These are phyloP conservation scores for Annulohypoxylon truncatum DNA, from an alignment of 2,329 filamentous ascomycete genomes.

Conservation along the genomic window DNA sequence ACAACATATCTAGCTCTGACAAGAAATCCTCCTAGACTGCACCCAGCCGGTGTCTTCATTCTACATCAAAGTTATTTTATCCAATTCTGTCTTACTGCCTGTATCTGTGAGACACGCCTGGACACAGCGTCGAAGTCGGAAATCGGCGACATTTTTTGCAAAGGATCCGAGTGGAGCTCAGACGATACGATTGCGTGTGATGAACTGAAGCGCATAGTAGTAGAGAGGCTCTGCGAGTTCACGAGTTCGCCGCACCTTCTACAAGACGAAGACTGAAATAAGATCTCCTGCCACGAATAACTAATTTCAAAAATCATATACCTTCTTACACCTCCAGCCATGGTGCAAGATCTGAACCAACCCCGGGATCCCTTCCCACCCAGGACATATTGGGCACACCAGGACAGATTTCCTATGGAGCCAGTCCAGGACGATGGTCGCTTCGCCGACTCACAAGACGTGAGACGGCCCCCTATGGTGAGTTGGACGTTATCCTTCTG, in stretches of 20 bases:
- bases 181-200: constrained; percentile 32
- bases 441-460: constrained; percentile 52
- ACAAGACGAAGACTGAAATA: constrained; percentile 10
- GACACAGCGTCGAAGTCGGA: constrained; percentile 33
- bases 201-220: constrained; percentile 17
- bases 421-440: constrained; percentile 50
- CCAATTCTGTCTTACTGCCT: constrained; percentile 27
- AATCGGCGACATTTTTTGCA: constrained; percentile 29
- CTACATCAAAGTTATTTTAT: constrained; percentile 27
- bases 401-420: constrained; percentile 44
- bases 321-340: constrained; percentile 42
- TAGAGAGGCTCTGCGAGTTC: constrained; percentile 27
- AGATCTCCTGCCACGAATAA: constrained; percentile 22
- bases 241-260: constrained; percentile 9
- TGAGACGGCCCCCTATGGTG: constrained; percentile 56
- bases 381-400: constrained; percentile 49
- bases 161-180: constrained; percentile 19
- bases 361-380: constrained; percentile 55
- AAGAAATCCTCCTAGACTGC: constrained; percentile 30
- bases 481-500: constrained; percentile 20
- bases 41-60: constrained; percentile 27
- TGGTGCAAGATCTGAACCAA: constrained; percentile 56
- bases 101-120: constrained; percentile 29
- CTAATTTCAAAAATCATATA: constrained; percentile 17
- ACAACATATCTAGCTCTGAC: constrained; percentile 41